Percentiles rank a stretch among this genome's conserved stretches.
These are phyloP conservation scores for Suhomyces bolitotheri DNA, from an alignment of 1,139 yeast species.

Conservation along the genomic window DNA sequence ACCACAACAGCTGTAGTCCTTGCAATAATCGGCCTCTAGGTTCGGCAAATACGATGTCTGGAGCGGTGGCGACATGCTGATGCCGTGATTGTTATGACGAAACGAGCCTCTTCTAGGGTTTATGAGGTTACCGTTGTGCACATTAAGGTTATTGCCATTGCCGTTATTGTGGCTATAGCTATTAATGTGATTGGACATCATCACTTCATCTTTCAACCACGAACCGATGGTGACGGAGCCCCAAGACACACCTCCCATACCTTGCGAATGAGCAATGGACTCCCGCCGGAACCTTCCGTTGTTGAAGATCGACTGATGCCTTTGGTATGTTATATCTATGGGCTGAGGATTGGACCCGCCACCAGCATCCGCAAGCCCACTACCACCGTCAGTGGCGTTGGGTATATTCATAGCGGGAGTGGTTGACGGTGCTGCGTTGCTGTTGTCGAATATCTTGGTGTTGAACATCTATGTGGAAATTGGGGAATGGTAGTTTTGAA, in stretches of 20 bases:
- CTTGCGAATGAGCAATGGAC: slow-evolving; percentile 92
- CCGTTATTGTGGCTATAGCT: slow-evolving; percentile 17
- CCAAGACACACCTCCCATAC: slow-evolving; percentile 99
- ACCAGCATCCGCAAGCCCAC: slow-evolving; percentile 1
- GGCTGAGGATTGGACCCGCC: slow-evolving; percentile 37
- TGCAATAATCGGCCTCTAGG: slow-evolving; percentile 92
- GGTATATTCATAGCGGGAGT: slow-evolving; percentile 23
- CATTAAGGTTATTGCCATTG: slow-evolving; percentile 15
- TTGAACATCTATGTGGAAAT: slow-evolving; percentile 16
- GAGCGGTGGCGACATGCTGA: slow-evolving; percentile 61
- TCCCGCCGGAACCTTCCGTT: slow-evolving; percentile 63
- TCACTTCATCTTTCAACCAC: slow-evolving; percentile 93
- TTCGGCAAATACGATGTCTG: slow-evolving; percentile 84
- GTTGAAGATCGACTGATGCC: slow-evolving; percentile 44
- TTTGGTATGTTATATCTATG: slow-evolving; percentile 48
- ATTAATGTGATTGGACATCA: slow-evolving; percentile 40
- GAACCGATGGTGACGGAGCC: slow-evolving; percentile 94
- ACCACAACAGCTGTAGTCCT: slow-evolving; percentile 95
- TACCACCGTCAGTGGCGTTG: slow-evolving; percentile 9
- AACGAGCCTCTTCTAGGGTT: slow-evolving; percentile 48
- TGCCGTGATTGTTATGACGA: slow-evolving; percentile 27
- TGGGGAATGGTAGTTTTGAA: neutral
- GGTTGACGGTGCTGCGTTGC: slow-evolving; percentile 16
- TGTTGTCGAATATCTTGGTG: slow-evolving; percentile 21
- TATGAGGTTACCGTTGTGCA: slow-evolving; percentile 30